Conservation (phyloP, 257 asterid species). For the Fraxinus americana region DNA sequence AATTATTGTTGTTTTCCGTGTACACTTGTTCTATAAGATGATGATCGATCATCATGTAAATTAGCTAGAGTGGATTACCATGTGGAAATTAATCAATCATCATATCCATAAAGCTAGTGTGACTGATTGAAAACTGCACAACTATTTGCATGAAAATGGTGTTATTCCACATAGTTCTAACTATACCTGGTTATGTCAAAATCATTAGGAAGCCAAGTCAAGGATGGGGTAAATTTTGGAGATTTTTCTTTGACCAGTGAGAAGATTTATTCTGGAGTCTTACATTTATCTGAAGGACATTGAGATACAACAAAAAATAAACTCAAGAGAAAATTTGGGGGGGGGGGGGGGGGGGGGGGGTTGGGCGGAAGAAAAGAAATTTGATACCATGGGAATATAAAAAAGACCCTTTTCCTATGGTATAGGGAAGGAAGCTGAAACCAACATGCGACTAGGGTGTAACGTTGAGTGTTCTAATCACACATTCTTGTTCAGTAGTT, state of each 20-base stretch:
- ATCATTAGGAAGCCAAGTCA: not conserved
- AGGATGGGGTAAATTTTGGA: not conserved
- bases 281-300: too few species aligned
- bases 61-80: constrained; percentile 37
- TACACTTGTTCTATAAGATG: constrained; percentile 33
- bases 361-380: too few species aligned
- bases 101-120: constrained; percentile 20
- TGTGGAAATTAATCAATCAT: constrained; percentile 36
- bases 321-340: too few species aligned
- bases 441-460: too few species aligned
- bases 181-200: not conserved
- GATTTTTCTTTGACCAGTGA: too few species aligned
- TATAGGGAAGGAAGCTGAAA: too few species aligned
- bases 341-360: too few species aligned
- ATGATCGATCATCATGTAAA: constrained; percentile 50
- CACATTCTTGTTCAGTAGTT: too few species aligned
- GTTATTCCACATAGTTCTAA: not conserved
- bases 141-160: constrained; percentile 14
- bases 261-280: too few species aligned
- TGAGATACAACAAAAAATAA: too few species aligned
- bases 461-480: not conserved
- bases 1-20: constrained; percentile 30
- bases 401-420: not conserved
- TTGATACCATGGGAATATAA: too few species aligned
- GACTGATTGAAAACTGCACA: constrained; percentile 16